Base-by-base conservation (phyloP, 768 basidiomycete species). In the Boletus reticuloceps region DNA sequence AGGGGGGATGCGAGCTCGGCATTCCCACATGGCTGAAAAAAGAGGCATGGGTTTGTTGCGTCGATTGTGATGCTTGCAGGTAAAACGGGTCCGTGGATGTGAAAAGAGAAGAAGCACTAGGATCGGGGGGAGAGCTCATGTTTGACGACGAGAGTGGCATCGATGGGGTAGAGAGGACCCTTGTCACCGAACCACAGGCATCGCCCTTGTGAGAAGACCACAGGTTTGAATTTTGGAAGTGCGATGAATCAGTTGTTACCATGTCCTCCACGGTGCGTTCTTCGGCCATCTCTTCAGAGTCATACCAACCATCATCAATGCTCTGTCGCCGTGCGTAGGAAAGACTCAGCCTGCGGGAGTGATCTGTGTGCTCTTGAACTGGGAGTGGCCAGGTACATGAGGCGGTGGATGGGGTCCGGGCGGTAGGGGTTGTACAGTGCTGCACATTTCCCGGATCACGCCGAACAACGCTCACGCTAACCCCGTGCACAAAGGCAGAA, bases 81-180 rank as follows among this genome's bases (percentile, higher is more conserved):
- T 77, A 80, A 64, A 80, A 80, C n/a, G 79, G 79, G 58, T 80
- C 79, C 12, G 79, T 75, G 48, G 77, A 74, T 1, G 76, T 67
- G 62, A 79, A 79, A 32, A 68, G 59, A 36, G 76, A 75, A 50
- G 71, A 36, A 25, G 58, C 1, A 50, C 45, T 60, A 1, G 64
- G 25, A 25, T 70, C 70, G 36, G 63, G 49, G 50, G 72, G 62
- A 40, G 64, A 55, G 53, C 16, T 54, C 45, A 52, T 53, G 54
- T 45, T 51, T 10, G 66, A 55, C 6, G 53, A 27, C 1, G 58
- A 50, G 19, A 58, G 53, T 32, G 66, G 48, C 14, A 53, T 56
- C 9, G 60, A 46, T 11, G 72, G 49, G 14, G 68, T 49, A n/a
- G 67, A 52, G n/a, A 68, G 59, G 37, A 67, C 63, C 40, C 64